Base-by-base conservation (phyloP, 441 rosid genomes). In the Biscutella laevigata region DNA sequence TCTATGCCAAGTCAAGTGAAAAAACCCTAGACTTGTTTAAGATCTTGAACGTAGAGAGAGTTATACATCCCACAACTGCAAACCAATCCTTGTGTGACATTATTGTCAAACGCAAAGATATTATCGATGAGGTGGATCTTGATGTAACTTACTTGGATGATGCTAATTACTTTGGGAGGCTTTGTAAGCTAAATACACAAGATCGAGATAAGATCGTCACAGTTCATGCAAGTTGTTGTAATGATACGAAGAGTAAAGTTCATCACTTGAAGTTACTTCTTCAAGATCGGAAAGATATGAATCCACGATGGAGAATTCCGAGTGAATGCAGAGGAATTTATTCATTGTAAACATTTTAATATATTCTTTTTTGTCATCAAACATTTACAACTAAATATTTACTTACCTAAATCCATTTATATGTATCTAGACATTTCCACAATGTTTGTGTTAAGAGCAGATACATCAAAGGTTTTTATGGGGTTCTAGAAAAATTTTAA, bases 151-250 rank as follows among this genome's bases (percentile, higher is more conserved):
- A 16, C 25, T 37, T 79, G 43, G 69, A 64, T 14, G 24, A 45
- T 13, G 53, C 37, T 25, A 64, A 50, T n/a, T n/a, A n/a, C 11
- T 72, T 66, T 29, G 66, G 63, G 26, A 66, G 68, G 35, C 67
- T 67, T 37, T 74, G 79, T 46, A 46, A 45, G 21, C 62, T 39
- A 32, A 32, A 28, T 13, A 24, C 7, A 4, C 61, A 28, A 19
- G 53, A 75, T 42, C 57, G 29, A 33, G 56, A 53, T 37, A 24
- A 68, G 47, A 58, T 71, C 29, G 7, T 13, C 16, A 61, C 71
- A 2, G 3, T 75, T 25, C 74, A 71, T 37, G 74, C 77, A 29
- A 68, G 69, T 62, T 74, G 80, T 53, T 71, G 79, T 47, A 38
- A 52, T 5, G 40, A 61, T 30, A 48, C 62, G 35, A 67, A 70